phyloP scores from a whole-genome alignment of 495 filamentous ascomycete genomes.

The Xylaria grammica region DNA sequence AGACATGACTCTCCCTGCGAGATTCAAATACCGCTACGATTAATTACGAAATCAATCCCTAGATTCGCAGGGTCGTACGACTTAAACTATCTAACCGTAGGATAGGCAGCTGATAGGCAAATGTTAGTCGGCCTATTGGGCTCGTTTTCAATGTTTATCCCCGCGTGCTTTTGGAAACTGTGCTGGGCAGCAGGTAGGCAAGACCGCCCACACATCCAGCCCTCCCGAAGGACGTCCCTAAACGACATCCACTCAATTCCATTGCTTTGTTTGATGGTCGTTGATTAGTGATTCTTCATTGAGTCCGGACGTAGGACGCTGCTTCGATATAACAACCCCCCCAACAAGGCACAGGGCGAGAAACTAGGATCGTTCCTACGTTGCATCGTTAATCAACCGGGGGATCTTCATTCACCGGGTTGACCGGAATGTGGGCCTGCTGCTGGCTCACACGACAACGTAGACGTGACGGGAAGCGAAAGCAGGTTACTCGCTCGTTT shows the following conservation, averaged over 20 bases:
- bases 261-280: background rate
- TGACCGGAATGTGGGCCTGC: slow-evolving; percentile 8
- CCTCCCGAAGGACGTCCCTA: background rate
- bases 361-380: background rate
- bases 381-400: slow-evolving; percentile 9
- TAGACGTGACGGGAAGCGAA: background rate
- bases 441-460: background rate
- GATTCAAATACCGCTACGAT: background rate
- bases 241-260: background rate
- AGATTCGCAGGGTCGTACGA: background rate
- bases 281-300: too few species aligned
- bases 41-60: background rate
- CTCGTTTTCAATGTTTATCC: background rate
- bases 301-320: background rate
- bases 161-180: background rate
- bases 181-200: slow-evolving; percentile 2
- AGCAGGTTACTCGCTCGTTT: slow-evolving; percentile 9
- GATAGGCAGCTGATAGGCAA: background rate
- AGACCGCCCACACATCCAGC: background rate
- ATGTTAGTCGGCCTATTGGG: too few species aligned
- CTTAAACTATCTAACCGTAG: background rate
- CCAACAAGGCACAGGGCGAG: slow-evolving; percentile 9
- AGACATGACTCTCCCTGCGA: slow-evolving; percentile 4
- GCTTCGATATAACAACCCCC: slow-evolving; percentile 6
- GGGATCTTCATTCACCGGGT: slow-evolving; percentile 12